Base-by-base conservation (phyloP, 164 flowering plant genomes). In the Tinospora cordifolia region DNA sequence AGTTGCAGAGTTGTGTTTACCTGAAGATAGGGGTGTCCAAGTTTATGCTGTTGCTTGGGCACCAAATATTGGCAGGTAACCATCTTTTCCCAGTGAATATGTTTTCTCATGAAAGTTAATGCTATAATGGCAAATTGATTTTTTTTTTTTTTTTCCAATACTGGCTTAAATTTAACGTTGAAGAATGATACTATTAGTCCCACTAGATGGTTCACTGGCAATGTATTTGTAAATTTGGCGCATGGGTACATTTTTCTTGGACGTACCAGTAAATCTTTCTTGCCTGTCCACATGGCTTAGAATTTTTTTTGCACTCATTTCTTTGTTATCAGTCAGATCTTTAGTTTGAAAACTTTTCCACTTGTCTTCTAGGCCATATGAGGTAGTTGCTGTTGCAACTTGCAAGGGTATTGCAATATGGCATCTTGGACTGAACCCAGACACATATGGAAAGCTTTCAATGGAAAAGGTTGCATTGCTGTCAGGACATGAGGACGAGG, bases 41-140 rank as follows among this genome's bases (percentile, higher is more conserved):
- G 97, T 92, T 60, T 81, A 75, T 84, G 76, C 90, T 64, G 87
- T 89, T 77, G 89, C 97, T 62, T 95, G 99, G 99, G 97, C 98
- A 66, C 90, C 96, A 67, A 92, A 92, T 72, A 88, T 90, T 76
- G 96, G 99, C 76, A 84, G 99, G 99, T 91, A 78, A 47, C 60
- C n/a, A 21, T 44, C 17, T 21, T 19, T 41, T 21, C 25, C 54
- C 17, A 67, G 36, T 46, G 69, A 67, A 21, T 6, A 46, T 67
- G 8, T 39, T 44, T 39, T 5, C 0, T n/a, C 21, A 19, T 51
- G 22, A 51, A 17, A 51, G n/a, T 51, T 51, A 17, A 0, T 51
- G 59, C 24, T 17, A 17, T 51, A 51, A 15, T 17, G 59, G 4
- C 19, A 17, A 51, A 17, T 51, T 6, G 19, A n/a, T n/a, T n/a